phyloP scores from a whole-genome alignment of 352 stramenopile species.

The Peronospora destructor region DNA sequence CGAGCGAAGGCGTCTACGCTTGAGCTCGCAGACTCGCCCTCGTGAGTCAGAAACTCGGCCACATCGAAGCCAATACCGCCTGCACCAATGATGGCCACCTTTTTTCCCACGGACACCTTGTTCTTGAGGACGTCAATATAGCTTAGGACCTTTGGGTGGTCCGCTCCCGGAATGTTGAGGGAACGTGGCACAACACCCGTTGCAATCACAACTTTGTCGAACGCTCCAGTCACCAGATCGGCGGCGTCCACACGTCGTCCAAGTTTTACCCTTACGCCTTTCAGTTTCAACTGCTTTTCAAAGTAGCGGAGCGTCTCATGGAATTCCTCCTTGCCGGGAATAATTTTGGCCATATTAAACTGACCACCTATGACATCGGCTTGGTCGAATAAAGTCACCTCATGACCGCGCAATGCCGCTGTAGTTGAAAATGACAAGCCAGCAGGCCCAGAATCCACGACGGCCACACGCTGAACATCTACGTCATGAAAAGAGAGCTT shows the following conservation, averaged over 20 bases:
- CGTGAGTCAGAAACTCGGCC: slow-evolving; percentile 90
- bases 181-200: slow-evolving; percentile 89
- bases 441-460: slow-evolving; percentile 91
- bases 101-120: slow-evolving; percentile 83
- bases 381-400: slow-evolving; percentile 92
- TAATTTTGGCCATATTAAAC: slow-evolving; percentile 96
- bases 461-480: slow-evolving; percentile 65
- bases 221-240: slow-evolving; percentile 47
- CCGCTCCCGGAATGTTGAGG: slow-evolving; percentile 82
- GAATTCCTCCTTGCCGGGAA: slow-evolving; percentile 97
- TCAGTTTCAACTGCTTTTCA: slow-evolving; percentile 80
- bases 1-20: slow-evolving; percentile 84
- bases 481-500: slow-evolving; percentile 1
- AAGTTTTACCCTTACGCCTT: slow-evolving; percentile 78
- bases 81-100: slow-evolving; percentile 93
- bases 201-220: slow-evolving; percentile 93
- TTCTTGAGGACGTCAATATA: slow-evolving; percentile 94
- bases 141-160: slow-evolving; percentile 88
- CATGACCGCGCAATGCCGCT: slow-evolving; percentile 86
- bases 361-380: slow-evolving; percentile 85
- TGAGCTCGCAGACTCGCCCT: slow-evolving; percentile 54
- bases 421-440: slow-evolving; percentile 88
- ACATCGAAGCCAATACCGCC: slow-evolving; percentile 98
- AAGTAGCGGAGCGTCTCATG: slow-evolving; percentile 97
- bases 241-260: slow-evolving; percentile 39